Conservation (phyloP, 306 rosid species). For the Quercus variabilis region DNA sequence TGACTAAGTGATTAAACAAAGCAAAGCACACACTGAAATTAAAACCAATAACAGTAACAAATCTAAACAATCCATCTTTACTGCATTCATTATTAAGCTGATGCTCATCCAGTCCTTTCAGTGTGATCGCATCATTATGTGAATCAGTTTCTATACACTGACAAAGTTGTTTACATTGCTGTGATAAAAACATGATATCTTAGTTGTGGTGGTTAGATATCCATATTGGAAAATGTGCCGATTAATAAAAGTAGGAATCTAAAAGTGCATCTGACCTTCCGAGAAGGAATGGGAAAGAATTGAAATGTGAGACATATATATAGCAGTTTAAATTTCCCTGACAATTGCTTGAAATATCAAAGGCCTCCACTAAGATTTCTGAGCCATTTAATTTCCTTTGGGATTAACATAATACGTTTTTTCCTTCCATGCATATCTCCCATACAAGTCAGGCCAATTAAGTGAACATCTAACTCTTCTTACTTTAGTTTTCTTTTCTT, state of each 20-base stretch:
- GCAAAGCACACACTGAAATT: not conserved
- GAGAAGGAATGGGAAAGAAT: not conserved
- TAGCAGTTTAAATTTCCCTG: not conserved
- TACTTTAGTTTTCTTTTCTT: not conserved
- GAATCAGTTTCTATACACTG: not conserved
- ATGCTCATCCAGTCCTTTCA: not conserved
- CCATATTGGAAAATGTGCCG: not conserved
- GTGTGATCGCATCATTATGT: not conserved
- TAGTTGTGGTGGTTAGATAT: not conserved
- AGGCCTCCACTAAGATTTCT: not conserved
- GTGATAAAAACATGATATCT: not conserved
- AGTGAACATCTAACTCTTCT: not conserved
- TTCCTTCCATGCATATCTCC: not conserved
- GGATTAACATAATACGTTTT: not conserved
- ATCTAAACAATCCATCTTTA: not conserved
- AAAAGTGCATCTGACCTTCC: not conserved
- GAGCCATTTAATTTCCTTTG: not conserved
- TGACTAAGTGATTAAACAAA: conserved; percentile 8
- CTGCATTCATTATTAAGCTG: not conserved
- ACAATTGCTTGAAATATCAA: not conserved
- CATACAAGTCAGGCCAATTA: not conserved
- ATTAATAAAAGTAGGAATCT: not conserved
- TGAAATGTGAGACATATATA: not conserved
- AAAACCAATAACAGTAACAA: not conserved
- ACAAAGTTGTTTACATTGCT: not conserved